phyloP scores from a whole-genome alignment of 2,329 filamentous ascomycete species.

The Colletotrichum spinosum region DNA sequence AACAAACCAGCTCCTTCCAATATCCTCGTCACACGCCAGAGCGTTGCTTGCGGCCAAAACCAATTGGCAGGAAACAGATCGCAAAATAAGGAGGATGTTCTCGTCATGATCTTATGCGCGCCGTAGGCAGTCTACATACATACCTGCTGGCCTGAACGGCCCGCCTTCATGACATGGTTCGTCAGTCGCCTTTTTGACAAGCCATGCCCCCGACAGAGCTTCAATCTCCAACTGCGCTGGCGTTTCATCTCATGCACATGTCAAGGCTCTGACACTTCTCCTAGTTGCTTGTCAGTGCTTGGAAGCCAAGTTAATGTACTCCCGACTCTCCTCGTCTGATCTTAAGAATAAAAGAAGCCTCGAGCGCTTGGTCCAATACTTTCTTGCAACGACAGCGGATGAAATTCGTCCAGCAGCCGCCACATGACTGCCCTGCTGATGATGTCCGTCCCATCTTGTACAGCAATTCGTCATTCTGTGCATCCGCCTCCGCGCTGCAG shows the following conservation, averaged over 20 bases:
- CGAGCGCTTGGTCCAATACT: constrained; percentile 2
- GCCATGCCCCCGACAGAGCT: constrained; percentile 6
- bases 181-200: constrained; percentile 8
- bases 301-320: background rate
- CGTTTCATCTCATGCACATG: constrained; percentile 9
- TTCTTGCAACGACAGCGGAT: constrained; percentile 5
- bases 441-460: too few species aligned
- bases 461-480: too few species aligned
- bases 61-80: too few species aligned
- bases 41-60: too few species aligned
- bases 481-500: too few species aligned
- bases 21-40: background rate
- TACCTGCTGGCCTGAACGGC: background rate
- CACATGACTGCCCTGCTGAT: too few species aligned
- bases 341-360: background rate
- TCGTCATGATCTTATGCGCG: too few species aligned
- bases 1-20: background rate
- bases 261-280: constrained; percentile 11
- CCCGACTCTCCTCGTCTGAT: constrained; percentile 19
- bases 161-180: constrained; percentile 19
- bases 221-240: constrained; percentile 3
- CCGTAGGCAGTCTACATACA: too few species aligned
- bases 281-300: constrained; percentile 1
- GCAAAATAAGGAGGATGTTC: too few species aligned
- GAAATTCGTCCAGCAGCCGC: background rate